Base-by-base conservation (phyloP, 1,139 yeast genomes). In the Tardiomyces digboiensis region DNA sequence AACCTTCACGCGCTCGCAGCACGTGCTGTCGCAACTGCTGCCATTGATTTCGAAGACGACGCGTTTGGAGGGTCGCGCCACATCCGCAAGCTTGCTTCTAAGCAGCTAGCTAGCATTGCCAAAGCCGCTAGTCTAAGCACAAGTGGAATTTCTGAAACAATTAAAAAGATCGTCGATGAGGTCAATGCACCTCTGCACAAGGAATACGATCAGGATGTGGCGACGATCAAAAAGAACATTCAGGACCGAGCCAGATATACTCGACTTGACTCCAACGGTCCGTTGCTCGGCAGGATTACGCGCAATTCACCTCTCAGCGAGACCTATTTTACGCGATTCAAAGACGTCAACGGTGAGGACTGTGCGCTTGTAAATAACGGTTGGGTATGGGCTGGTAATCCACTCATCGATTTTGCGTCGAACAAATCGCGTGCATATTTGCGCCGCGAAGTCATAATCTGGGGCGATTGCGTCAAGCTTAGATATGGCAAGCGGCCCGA, bases 311-410 rank as follows among this genome's bases (percentile, higher is more conserved):
- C 96, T 0, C 68, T 91, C 42, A 77, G 85, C 2, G 97, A 91
- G 60, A 79, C 88, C 2, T 91, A 89, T 62, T 91, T 91, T 61
- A 87, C 97, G 2, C 70, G 88, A 47, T 78, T 89, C 53, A 62
- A 57, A 2, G 57, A 57, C 39, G 57, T 61, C 0, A 68, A 72
- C 40, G 89, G 87, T 3, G 70, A 73, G 40, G 65, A 71, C 1
- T 79, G 78, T 68, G 86, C 89, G 1, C 68, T 91, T 49, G 97
- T 96, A 5, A 91, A 91, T 59, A 91, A 91, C 58, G 98, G 98
- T 39, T 91, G 97, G 97, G 88, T 91, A 46, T 91, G 98, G 98
- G 91, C 88, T 44, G 97, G 96, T 13, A 82, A 89, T 54, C 97
- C 97, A 2, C 65, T 89, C 48, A 82, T 87, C 6, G 97, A 91